Percentiles rank a stretch among this genome's conserved stretches.
Conservation (phyloP, 331 rosid genomes). For the Phaseolus coccineus region DNA sequence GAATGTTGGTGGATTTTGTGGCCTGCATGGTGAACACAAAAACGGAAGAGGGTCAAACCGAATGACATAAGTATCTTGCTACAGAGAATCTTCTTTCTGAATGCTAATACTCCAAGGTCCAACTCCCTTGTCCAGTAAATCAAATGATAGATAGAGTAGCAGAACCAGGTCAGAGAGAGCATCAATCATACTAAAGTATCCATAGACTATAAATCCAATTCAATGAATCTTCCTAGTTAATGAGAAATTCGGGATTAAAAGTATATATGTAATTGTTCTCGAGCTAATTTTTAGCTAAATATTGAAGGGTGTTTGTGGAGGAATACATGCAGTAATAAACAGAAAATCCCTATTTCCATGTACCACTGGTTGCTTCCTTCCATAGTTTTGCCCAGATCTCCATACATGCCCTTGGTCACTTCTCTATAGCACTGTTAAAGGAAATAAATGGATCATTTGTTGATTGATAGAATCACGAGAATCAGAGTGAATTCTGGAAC, state of each 20-base stretch:
- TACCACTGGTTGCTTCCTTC: constrained; percentile 94
- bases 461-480: not conserved
- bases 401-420: constrained; percentile 77
- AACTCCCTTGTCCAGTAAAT: constrained; percentile 14
- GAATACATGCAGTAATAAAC: not conserved
- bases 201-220: constrained; percentile 1
- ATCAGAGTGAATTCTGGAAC: constrained; percentile 6
- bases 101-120: constrained; percentile 2
- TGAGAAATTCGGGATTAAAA: constrained; percentile 11
- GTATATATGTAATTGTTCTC: constrained; percentile 1
- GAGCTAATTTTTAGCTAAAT: not conserved
- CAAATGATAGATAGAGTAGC: not conserved
- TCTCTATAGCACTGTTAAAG: constrained; percentile 79
- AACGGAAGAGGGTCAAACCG: constrained; percentile 12
- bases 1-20: constrained; percentile 69
- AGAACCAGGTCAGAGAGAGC: not conserved
- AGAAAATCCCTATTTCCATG: constrained; percentile 34
- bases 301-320: not conserved
- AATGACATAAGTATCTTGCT: constrained; percentile 14
- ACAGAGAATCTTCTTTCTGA: not conserved
- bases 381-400: constrained; percentile 85
- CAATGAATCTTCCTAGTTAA: not conserved
- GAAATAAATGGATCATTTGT: constrained; percentile 26
- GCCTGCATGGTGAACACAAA: constrained; percentile 64
- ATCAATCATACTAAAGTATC: constrained; percentile 15